Conservation (phyloP, 164 flowering plant genomes). For the Magnolia sinica region DNA sequence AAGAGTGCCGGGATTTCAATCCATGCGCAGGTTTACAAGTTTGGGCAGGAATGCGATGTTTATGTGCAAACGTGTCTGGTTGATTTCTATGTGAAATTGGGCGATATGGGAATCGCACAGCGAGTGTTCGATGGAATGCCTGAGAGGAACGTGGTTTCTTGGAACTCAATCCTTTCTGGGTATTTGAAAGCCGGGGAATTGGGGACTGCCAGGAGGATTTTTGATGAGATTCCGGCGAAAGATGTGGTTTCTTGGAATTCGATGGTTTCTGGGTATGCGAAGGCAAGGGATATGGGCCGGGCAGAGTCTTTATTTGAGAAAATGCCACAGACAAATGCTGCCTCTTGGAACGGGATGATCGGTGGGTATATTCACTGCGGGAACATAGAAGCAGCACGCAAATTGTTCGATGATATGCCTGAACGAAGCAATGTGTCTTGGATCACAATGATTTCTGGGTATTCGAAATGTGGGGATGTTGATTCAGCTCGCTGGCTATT, state of each 20-base stretch:
- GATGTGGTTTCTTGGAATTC: slow-evolving; percentile 45
- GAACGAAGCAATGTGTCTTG: slow-evolving; percentile 36
- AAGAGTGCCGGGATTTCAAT: slow-evolving; percentile 21
- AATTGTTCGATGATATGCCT: slow-evolving; percentile 38
- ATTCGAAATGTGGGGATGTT: slow-evolving; percentile 35
- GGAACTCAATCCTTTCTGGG: slow-evolving; percentile 43
- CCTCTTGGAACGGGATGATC: slow-evolving; percentile 46
- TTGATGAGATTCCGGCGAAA: slow-evolving; percentile 32
- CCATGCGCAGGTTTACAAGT: slow-evolving; percentile 32
- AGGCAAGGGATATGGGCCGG: slow-evolving; percentile 22
- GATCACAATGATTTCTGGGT: slow-evolving; percentile 42
- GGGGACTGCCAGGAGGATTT: slow-evolving; percentile 21
- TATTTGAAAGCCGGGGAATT: slow-evolving; percentile 32
- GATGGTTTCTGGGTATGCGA: slow-evolving; percentile 37
- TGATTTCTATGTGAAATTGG: slow-evolving; percentile 36
- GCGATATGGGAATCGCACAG: slow-evolving; percentile 29
- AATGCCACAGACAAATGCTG: slow-evolving; percentile 36
- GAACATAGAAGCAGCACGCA: slow-evolving; percentile 27
- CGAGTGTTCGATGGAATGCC: slow-evolving; percentile 39
- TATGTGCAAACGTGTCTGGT: slow-evolving; percentile 39
- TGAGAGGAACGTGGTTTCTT: slow-evolving; percentile 36
- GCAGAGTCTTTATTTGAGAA: slow-evolving; percentile 29
- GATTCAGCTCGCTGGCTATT: slow-evolving; percentile 29
- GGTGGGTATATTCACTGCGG: slow-evolving; percentile 32
- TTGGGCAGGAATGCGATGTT: slow-evolving; percentile 27